Base-by-base conservation (phyloP, 768 basidiomycete species). In the Hysterangium stoloniferum region DNA sequence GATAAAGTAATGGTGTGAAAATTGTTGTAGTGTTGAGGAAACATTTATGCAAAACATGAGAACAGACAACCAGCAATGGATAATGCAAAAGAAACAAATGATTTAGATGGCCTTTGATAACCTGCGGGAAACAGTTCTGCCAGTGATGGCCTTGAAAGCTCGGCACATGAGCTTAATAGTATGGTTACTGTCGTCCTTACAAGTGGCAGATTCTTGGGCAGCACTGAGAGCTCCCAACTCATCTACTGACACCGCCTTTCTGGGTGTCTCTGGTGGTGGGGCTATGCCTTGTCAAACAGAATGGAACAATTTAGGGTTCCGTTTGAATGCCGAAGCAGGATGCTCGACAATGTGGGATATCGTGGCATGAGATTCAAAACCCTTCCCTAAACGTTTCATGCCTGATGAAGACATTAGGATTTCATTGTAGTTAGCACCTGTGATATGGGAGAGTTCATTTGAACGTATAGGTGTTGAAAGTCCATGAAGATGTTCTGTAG, bases 331-430 rank as follows among this genome's bases (percentile, higher is more conserved):
- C 3, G 47, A 37, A 4, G 19, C 47, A 25, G 25, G 19, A 6
- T 29, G 28, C 7, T 51, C 58, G 13, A 65, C 56, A 34, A 62
- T 64, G 53, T 71, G 70, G 4, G 63, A 63, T 34, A 73, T 59
- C 46, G 66, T 48, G 55, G 76, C 77, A 46, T 86, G 78, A 2
- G 85, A 88, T 64, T 90, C 84, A 58, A 90, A 89, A 6, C 88
- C 87, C 59, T 78, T 81, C 3, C 88, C 88, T 6, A 84, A 67
- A 25, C 86, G 84, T 60, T 82, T 88, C 34, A 91, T 86, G 24
- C 84, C 83, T 1, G 81, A 77, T 1, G 84, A 86, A 9, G 86
- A 82, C 83, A 88, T 85, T 25, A 90, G 70, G 69, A 89, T 83
- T 35, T 83, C 78, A 57, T 91, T 87, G 54, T 90, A 91, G n/a